Evolutionary conservation across 768 basidiomycete genomes (phyloP).

Genomic region (Amanita rubescens): DNA sequence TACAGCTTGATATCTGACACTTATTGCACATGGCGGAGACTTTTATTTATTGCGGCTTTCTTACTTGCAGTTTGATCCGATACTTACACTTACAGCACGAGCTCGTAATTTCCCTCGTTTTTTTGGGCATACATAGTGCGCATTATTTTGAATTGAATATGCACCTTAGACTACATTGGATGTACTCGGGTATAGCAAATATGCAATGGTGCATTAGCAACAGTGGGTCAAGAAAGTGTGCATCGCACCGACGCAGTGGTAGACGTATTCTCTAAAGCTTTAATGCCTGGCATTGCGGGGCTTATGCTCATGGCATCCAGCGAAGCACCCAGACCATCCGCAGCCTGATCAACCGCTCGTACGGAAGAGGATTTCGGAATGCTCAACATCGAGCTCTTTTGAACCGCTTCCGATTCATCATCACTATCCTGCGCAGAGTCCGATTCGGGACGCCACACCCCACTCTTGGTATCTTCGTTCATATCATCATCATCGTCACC

Average conservation of each 20-base stretch:
- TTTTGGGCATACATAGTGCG: not conserved
- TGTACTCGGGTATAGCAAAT: not conserved
- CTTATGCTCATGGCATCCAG: slow-evolving; percentile 85
- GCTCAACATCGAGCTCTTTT: slow-evolving; percentile 10
- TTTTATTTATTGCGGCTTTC: not conserved
- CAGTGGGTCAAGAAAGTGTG: not conserved
- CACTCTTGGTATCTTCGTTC: slow-evolving; percentile 41
- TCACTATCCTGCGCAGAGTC: not conserved
- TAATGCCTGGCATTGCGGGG: slow-evolving; percentile 27
- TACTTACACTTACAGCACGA: no score
- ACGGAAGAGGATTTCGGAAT: slow-evolving; percentile 8
- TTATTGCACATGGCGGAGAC: not conserved
- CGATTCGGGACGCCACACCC: not conserved
- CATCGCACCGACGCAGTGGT: not conserved
- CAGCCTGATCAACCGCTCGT: slow-evolving; percentile 22
- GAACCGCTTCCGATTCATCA: slow-evolving; percentile 11
- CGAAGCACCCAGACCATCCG: slow-evolving; percentile 55
- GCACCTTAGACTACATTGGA: not conserved
- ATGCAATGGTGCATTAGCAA: not conserved
- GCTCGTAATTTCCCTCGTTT: not conserved
- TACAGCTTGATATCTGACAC: no score
- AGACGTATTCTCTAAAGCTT: not conserved
- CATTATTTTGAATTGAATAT: not conserved
- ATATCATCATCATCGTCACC: slow-evolving; percentile 46
- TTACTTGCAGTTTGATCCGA: not conserved